Conservation (phyloP, 169 alveolate genomes). For the Eimeria falciformis region DNA sequence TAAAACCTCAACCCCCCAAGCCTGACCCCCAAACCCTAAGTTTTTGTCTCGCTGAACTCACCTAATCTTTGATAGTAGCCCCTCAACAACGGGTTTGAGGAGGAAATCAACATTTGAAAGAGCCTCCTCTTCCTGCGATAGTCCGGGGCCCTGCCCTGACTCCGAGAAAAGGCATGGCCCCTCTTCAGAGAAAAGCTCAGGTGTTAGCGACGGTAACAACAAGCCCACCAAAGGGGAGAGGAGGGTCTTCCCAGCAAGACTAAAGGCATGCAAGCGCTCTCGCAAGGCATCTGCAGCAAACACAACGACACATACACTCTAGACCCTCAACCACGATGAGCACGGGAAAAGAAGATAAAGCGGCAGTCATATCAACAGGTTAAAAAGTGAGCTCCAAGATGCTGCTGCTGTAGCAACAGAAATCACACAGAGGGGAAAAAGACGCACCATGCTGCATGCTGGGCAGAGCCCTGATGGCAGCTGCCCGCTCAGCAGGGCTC, state of each 20-base stretch:
- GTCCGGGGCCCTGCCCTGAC: neutral
- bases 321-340: neutral
- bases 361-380: neutral
- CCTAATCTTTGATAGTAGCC: neutral
- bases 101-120: neutral
- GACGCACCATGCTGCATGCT: neutral
- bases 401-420: constrained; percentile 1
- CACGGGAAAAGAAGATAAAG: neutral
- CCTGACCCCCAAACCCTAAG: neutral
- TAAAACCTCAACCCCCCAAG: neutral
- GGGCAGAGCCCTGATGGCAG: neutral
- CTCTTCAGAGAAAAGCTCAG: neutral
- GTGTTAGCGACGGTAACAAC: neutral
- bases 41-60: neutral
- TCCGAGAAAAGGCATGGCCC: neutral
- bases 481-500: neutral
- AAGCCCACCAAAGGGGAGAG: neutral
- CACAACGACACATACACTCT: neutral
- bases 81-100: constrained; percentile 8
- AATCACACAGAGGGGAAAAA: neutral
- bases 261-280: neutral
- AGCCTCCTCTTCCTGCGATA: neutral
- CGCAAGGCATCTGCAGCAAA: neutral
- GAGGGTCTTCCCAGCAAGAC: neutral
- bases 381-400: neutral